phyloP scores from a whole-genome alignment of 257 asterid species.

The Fraxinus anomala region DNA sequence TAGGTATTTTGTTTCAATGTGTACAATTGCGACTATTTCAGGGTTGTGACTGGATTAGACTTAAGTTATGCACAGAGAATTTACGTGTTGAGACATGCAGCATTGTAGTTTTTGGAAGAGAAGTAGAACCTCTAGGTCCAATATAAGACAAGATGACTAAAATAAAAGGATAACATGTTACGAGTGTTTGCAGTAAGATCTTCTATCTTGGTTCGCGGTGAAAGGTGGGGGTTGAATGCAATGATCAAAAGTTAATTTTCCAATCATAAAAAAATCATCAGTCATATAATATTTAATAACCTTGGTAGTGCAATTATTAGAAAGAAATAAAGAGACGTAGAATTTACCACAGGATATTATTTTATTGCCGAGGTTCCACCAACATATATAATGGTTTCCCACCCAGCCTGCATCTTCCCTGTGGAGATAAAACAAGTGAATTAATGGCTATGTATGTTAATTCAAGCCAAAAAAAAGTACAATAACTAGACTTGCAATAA shows the following conservation, averaged over 20 bases:
- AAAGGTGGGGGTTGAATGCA: background rate
- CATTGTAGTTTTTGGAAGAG: background rate
- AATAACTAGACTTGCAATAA: background rate
- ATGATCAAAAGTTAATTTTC: no score
- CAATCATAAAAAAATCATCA: no score
- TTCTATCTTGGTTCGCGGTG: background rate
- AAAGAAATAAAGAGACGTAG: background rate
- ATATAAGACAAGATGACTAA: background rate
- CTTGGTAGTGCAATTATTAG: background rate
- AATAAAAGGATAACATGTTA: no score
- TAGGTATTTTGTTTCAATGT: background rate
- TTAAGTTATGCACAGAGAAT: background rate
- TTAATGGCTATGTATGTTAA: no score
- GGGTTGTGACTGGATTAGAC: background rate
- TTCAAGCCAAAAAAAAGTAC: background rate
- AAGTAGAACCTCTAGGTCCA: background rate
- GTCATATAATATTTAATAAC: background rate
- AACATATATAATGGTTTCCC: slow-evolving; percentile 77
- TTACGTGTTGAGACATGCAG: background rate
- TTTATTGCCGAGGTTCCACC: slow-evolving; percentile 78
- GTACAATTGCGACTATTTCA: background rate
- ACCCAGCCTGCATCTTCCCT: slow-evolving; percentile 63
- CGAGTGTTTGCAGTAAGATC: background rate
- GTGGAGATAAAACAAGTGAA: slow-evolving; percentile 6
- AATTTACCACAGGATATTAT: slow-evolving; percentile 30